Evolutionary conservation across 2,329 filamentous ascomycete species (phyloP).

Genomic region (Claviceps pusilla): DNA sequence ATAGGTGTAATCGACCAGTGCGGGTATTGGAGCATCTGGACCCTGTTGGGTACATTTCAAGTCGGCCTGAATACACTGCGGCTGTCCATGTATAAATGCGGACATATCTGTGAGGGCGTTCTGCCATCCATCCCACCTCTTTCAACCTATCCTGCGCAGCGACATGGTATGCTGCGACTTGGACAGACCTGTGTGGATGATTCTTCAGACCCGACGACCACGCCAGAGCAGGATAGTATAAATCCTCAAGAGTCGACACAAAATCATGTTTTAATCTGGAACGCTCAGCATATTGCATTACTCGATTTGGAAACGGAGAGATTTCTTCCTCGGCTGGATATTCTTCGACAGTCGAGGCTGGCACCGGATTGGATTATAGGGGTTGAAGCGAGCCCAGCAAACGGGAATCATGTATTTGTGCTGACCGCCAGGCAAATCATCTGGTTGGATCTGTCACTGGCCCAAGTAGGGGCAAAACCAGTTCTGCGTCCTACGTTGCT

Average conservation of each 20-base stretch:
- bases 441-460: constrained; percentile 27
- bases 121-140: constrained; percentile 18
- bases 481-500: constrained; percentile 12
- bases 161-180: constrained; percentile 30
- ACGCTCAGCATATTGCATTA: constrained; percentile 18
- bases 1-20: constrained; percentile 50
- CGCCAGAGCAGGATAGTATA: constrained; percentile 4
- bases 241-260: background rate
- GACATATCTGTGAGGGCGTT: constrained; percentile 28
- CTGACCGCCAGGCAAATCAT: constrained; percentile 39
- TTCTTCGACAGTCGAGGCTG: constrained; percentile 11
- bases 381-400: constrained; percentile 30
- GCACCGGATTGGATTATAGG: constrained; percentile 37
- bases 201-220: constrained; percentile 9
- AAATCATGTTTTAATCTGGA: constrained; percentile 22
- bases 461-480: background rate
- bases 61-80: constrained; percentile 20
- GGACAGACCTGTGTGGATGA: constrained; percentile 14
- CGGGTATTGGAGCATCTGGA: constrained; percentile 56
- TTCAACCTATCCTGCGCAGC: constrained; percentile 17
- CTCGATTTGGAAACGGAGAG: constrained; percentile 22
- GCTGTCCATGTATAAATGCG: constrained; percentile 22
- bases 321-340: constrained; percentile 14
- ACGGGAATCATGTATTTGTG: constrained; percentile 38
- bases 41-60: constrained; percentile 29